Conservation (phyloP, 148 eudicot genomes). For the Fagopyrum homotropicum region DNA sequence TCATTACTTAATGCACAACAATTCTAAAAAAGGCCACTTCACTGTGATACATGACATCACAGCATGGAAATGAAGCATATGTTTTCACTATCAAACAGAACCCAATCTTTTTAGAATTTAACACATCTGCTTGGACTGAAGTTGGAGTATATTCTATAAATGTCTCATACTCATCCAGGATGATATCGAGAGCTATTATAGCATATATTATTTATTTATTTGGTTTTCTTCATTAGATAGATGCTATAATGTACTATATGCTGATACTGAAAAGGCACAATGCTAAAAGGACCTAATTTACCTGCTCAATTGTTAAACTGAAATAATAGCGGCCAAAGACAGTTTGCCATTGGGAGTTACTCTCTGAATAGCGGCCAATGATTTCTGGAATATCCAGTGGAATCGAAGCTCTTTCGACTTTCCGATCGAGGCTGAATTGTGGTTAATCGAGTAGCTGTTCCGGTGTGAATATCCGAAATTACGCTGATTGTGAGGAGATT, state of each 20-base stretch:
- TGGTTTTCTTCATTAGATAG: not conserved
- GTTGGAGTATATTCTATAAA: not conserved
- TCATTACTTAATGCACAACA: not conserved
- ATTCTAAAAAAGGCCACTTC: not conserved
- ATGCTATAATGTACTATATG: not conserved
- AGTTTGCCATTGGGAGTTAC: conserved; percentile 54
- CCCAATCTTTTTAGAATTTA: not conserved
- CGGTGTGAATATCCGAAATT: no score
- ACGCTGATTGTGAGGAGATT: no score
- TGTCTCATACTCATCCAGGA: not conserved
- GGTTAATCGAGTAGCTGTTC: no score
- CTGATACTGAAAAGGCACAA: not conserved
- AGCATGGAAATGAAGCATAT: not conserved
- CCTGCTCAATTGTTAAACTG: conserved; percentile 92
- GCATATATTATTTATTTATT: not conserved
- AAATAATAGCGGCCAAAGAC: conserved; percentile 67
- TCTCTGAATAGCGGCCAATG: conserved; percentile 29
- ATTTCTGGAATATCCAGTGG: no score
- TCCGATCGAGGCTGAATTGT: no score
- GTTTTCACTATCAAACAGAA: not conserved
- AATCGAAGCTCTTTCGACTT: no score
- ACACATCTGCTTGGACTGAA: not conserved
- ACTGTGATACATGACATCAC: not conserved
- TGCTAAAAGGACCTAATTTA: conserved; percentile 18
- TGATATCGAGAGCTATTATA: not conserved